Percentiles rank a stretch among this genome's conserved stretches.
Evolutionary conservation across 2,329 filamentous ascomycete genomes (phyloP).

Genomic region (Atkinsonella hypoxylon): DNA sequence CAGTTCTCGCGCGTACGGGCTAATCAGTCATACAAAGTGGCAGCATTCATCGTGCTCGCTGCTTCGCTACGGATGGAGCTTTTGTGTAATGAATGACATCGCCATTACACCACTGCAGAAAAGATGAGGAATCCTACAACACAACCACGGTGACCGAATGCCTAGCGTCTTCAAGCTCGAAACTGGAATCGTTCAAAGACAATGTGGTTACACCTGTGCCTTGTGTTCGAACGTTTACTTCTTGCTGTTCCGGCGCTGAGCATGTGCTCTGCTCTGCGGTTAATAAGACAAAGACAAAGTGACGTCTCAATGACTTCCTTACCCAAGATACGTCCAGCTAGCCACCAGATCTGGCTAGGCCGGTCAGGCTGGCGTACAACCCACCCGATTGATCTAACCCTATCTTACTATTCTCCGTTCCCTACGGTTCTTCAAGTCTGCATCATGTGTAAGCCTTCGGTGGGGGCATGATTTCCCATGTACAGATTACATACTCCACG

Average conservation of each 20-base stretch:
- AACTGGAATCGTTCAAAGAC: background rate
- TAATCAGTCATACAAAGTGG: background rate
- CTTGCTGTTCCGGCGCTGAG: background rate
- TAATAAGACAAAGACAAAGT: background rate
- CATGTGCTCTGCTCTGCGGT: background rate
- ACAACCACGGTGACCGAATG: background rate
- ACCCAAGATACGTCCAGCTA: background rate
- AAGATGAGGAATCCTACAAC: background rate
- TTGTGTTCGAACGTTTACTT: background rate
- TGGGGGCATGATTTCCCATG: background rate
- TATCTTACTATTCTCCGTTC: background rate
- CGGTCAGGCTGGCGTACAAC: background rate
- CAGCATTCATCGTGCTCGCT: background rate
- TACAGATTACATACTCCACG: background rate
- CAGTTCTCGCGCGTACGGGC: background rate
- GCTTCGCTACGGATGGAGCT: background rate
- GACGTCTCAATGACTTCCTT: slow-evolving; percentile 1
- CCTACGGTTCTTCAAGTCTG: background rate
- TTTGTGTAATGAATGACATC: background rate
- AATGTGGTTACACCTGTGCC: background rate
- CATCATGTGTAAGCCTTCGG: too few species aligned
- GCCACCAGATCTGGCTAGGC: background rate
- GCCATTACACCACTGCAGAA: background rate
- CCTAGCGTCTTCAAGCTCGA: background rate
- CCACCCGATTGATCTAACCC: background rate